phyloP scores from a whole-genome alignment of 345 rosid genomes.

The Eucalyptus victrix region DNA sequence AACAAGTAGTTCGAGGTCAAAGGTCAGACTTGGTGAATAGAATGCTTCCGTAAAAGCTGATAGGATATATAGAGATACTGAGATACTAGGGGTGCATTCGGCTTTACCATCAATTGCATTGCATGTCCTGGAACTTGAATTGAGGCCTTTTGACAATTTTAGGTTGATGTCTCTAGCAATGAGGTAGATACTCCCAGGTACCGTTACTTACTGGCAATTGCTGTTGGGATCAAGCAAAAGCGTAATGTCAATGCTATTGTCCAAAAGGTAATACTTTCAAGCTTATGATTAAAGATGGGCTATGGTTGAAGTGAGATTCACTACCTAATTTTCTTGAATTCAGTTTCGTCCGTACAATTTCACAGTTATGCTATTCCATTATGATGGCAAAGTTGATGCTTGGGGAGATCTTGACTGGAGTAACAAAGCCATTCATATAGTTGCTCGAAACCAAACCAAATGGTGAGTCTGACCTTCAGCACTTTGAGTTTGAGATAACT shows the following conservation, averaged over 20 bases:
- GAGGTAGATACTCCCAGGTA: conserved; percentile 28
- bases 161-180: background rate
- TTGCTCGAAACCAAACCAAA: conserved; percentile 92
- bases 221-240: conserved; percentile 90
- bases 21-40: conserved; percentile 34
- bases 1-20: conserved; percentile 44
- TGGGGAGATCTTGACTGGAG: conserved; percentile 92
- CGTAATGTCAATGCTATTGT: conserved; percentile 54
- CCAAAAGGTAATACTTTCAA: conserved; percentile 47
- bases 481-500: background rate
- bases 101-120: background rate
- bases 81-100: background rate
- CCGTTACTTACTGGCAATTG: conserved; percentile 69
- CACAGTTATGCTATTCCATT: conserved; percentile 82
- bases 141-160: background rate
- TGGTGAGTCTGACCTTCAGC: conserved; percentile 30
- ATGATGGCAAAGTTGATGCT: conserved; percentile 73
- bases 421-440: conserved; percentile 64
- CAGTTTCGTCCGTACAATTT: conserved; percentile 95
- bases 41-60: background rate
- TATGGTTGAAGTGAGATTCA: background rate
- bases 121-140: background rate
- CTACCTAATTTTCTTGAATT: conserved; percentile 31
- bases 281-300: background rate
- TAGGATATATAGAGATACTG: background rate